These are phyloP conservation scores for Penicillium robsamsonii DNA, from an alignment of 495 filamentous ascomycete genomes.

Conservation along the genomic window DNA sequence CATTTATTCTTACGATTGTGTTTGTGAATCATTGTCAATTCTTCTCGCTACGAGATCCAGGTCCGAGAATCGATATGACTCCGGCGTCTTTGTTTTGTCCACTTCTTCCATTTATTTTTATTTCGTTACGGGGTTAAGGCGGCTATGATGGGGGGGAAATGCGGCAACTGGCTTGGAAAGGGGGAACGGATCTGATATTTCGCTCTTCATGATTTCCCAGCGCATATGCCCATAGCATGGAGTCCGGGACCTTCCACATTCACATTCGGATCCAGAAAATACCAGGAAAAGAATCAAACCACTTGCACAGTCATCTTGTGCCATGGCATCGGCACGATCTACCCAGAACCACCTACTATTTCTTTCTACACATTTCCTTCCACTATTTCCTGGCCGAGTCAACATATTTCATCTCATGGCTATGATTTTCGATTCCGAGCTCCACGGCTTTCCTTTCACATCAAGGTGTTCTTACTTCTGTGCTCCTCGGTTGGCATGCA, in stretches of 20 bases:
- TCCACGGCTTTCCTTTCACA: conserved; percentile 9
- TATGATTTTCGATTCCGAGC: conserved; percentile 7
- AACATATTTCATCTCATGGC: background rate
- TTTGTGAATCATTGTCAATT: conserved; percentile 24
- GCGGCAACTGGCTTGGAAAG: background rate
- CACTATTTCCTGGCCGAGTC: background rate
- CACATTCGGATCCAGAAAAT: background rate
- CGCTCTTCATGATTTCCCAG: conserved; percentile 18
- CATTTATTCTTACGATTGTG: conserved; percentile 27
- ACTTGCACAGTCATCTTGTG: background rate
- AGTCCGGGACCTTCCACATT: conserved; percentile 2
- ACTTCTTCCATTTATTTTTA: conserved; percentile 18
- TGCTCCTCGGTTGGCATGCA: background rate
- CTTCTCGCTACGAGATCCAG: conserved; percentile 10
- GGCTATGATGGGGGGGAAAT: conserved; percentile 1
- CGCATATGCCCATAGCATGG: conserved; percentile 28
- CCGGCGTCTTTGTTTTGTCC: conserved; percentile 22
- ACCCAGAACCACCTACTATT: conserved; percentile 6
- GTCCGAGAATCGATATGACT: conserved; percentile 15
- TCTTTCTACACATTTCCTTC: conserved; percentile 4
- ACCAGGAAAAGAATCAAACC: conserved; percentile 8
- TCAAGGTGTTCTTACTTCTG: conserved; percentile 28
- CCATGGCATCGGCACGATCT: conserved; percentile 5
- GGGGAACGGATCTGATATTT: conserved; percentile 4
- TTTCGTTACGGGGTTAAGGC: background rate